Conservation (phyloP, 2,329 filamentous ascomycete species). For the Akanthomyces lecanii region DNA sequence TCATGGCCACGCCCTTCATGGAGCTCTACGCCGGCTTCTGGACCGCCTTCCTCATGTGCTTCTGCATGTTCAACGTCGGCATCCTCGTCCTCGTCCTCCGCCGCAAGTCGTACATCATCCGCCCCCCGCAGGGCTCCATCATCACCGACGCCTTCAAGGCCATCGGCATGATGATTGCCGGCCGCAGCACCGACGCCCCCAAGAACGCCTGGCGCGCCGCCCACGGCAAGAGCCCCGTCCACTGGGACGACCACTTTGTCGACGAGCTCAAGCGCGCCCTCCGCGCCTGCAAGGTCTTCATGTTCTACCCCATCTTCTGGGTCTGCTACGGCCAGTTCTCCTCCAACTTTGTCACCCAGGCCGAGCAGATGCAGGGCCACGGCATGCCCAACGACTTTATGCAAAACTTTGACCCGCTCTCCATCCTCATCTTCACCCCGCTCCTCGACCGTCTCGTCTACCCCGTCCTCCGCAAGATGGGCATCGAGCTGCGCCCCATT, state of each 20-base stretch:
- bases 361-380: conserved; percentile 52
- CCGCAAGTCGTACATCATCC: conserved; percentile 46
- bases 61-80: conserved; percentile 60
- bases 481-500: conserved; percentile 60
- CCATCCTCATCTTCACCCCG: conserved; percentile 63
- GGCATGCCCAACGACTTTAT: conserved; percentile 68
- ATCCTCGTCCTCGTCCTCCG: conserved; percentile 47
- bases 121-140: conserved; percentile 56
- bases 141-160: conserved; percentile 60
- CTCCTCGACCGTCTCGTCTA: conserved; percentile 59
- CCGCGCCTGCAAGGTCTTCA: conserved; percentile 68
- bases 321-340: conserved; percentile 65
- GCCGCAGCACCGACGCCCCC: conserved; percentile 52
- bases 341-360: conserved; percentile 63
- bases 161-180: conserved; percentile 35
- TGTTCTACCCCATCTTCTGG: conserved; percentile 64
- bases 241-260: conserved; percentile 67
- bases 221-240: conserved; percentile 40
- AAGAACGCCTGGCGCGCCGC: conserved; percentile 62
- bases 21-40: conserved; percentile 66
- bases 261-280: conserved; percentile 64
- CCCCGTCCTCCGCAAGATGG: conserved; percentile 52
- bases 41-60: conserved; percentile 54
- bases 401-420: conserved; percentile 63
- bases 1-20: conserved; percentile 63